These are phyloP conservation scores for Rhodotorula glutinis DNA, from an alignment of 1,284 basidiomycete species.

Conservation along the genomic window DNA sequence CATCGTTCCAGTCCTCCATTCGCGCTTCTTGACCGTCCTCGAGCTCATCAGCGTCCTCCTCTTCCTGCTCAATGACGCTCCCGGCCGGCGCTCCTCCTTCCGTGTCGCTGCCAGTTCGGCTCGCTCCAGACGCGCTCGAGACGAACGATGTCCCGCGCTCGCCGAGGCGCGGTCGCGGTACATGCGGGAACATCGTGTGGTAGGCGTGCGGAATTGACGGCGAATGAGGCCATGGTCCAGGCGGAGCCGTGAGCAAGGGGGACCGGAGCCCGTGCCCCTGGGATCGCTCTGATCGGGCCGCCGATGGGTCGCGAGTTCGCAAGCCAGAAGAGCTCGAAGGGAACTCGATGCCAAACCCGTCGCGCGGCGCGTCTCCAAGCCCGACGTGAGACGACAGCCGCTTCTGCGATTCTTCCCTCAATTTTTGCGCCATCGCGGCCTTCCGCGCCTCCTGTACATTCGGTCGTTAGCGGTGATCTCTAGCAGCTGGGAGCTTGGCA, in stretches of 20 bases:
- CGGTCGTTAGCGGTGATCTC: no score
- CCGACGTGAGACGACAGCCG: conserved; percentile 15
- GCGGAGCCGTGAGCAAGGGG: conserved; percentile 1
- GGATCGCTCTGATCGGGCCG: conserved; percentile 13
- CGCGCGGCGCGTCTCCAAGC: background rate
- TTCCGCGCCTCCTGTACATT: conserved; percentile 21
- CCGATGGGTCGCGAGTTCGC: conserved; percentile 15
- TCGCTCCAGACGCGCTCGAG: conserved; percentile 16
- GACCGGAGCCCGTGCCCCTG: conserved; percentile 3
- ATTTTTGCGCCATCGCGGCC: conserved; percentile 7
- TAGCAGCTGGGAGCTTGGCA: no score
- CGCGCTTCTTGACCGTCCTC: conserved; percentile 32
- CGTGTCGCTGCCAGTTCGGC: conserved; percentile 12
- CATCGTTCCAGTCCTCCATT: conserved; percentile 37
- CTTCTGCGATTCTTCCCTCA: conserved; percentile 10
- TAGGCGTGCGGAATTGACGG: conserved; percentile 9
- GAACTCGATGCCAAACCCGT: conserved; percentile 18
- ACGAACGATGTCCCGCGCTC: conserved; percentile 31
- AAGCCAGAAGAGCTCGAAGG: background rate
- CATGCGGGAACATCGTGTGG: background rate
- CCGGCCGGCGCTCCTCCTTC: conserved; percentile 8
- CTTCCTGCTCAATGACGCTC: conserved; percentile 43
- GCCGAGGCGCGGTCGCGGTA: conserved; percentile 14
- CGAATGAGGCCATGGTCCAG: background rate
- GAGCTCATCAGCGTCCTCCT: conserved; percentile 42